A percentile compares a stretch with the other conserved stretches of the same genome.
Evolutionary conservation across 2,329 filamentous ascomycete species (phyloP).

Genomic region (Diaporthe sp.): DNA sequence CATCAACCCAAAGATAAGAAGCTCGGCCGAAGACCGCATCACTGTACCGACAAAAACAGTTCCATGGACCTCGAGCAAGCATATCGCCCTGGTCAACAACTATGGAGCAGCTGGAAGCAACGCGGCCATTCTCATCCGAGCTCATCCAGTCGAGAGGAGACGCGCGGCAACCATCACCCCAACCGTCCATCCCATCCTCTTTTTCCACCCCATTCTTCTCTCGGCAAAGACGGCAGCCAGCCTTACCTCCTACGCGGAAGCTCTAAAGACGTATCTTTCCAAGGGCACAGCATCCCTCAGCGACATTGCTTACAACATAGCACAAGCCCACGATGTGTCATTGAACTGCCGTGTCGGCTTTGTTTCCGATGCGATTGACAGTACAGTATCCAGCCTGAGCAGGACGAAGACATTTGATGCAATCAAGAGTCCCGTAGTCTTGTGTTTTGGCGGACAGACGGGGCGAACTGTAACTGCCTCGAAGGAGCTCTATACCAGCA

Average conservation of each 20-base stretch:
- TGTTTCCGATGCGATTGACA: neutral
- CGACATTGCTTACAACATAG: slow-evolving; percentile 24
- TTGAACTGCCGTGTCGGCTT: slow-evolving; percentile 13
- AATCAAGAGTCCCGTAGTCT: slow-evolving; percentile 46
- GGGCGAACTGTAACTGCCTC: slow-evolving; percentile 47
- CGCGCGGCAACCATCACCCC: neutral
- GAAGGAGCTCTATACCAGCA: slow-evolving; percentile 47
- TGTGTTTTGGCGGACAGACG: slow-evolving; percentile 57
- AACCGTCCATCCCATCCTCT: neutral
- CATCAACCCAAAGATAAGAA: slow-evolving; percentile 49
- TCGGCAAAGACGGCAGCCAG: slow-evolving; percentile 43
- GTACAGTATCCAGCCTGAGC: slow-evolving; percentile 13
- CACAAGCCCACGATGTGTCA: slow-evolving; percentile 23
- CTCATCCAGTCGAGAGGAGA: neutral
- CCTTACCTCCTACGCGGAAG: slow-evolving; percentile 27
- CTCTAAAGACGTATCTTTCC: neutral
- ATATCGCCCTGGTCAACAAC: slow-evolving; percentile 51
- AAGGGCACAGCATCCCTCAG: neutral
- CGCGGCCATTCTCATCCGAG: slow-evolving; percentile 45
- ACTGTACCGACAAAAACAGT: slow-evolving; percentile 43
- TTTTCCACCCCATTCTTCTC: slow-evolving; percentile 27
- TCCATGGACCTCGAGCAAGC: slow-evolving; percentile 45
- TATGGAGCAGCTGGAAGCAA: slow-evolving; percentile 56
- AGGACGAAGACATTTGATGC: slow-evolving; percentile 16
- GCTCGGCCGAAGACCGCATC: slow-evolving; percentile 42